Conservation (phyloP, 345 rosid species). For the Linum tenue region DNA sequence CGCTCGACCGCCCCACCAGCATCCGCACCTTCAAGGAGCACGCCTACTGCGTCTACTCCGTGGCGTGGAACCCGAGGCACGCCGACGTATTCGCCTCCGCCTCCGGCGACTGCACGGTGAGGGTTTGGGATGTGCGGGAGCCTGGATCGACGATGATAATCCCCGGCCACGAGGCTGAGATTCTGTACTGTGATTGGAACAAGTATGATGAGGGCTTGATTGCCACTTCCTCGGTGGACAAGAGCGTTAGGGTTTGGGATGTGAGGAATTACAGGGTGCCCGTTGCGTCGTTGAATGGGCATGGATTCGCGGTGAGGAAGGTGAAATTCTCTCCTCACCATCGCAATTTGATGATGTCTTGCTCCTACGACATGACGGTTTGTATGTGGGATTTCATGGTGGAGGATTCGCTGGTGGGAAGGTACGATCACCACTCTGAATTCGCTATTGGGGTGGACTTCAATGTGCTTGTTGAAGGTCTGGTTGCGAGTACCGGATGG, state of each 20-base stretch:
- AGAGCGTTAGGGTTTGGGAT: constrained; percentile 72
- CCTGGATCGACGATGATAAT: constrained; percentile 87
- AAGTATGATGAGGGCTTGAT: constrained; percentile 77
- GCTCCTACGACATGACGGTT: constrained; percentile 84
- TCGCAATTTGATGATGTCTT: constrained; percentile 60
- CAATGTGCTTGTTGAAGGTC: constrained; percentile 92
- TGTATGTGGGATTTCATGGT: constrained; percentile 84
- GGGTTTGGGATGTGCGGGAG: constrained; percentile 89
- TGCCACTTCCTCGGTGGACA: constrained; percentile 78
- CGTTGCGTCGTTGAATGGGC: constrained; percentile 63
- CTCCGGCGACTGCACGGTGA: constrained; percentile 71
- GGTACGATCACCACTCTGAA: constrained; percentile 84
- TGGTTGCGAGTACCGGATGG: constrained; percentile 90
- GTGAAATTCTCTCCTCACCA: constrained; percentile 83
- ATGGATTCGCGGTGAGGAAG: constrained; percentile 74
- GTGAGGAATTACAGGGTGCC: constrained; percentile 70
- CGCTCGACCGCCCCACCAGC: constrained; percentile 75
- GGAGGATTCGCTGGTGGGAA: constrained; percentile 76
- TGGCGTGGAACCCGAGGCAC: constrained; percentile 79
- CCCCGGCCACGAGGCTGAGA: constrained; percentile 78
- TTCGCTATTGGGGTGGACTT: constrained; percentile 80
- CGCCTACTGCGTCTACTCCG: constrained; percentile 76
- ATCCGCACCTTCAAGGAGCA: constrained; percentile 85
- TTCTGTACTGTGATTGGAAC: constrained; percentile 81
- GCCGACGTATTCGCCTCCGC: constrained; percentile 90